These are phyloP conservation scores for Acacia confusa DNA, from an alignment of 306 rosid species.

Conservation along the genomic window DNA sequence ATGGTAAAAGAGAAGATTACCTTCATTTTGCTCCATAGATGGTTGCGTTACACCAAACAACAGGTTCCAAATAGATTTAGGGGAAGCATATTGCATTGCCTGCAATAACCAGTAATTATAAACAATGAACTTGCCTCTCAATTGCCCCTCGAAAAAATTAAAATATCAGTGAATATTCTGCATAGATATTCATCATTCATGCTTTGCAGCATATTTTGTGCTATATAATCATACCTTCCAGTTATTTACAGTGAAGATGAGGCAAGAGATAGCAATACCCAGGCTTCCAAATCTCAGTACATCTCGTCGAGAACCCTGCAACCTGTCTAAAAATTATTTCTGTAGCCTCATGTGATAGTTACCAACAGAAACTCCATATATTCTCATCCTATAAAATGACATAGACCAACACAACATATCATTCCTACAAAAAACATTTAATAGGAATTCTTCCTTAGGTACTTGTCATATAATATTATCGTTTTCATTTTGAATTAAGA, in stretches of 20 bases:
- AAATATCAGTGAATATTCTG: conserved; percentile 10
- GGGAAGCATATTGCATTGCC: conserved; percentile 98
- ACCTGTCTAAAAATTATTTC: conserved; percentile 85
- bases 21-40: conserved; percentile 60
- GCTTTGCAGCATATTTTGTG: conserved; percentile 21
- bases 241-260: conserved; percentile 69
- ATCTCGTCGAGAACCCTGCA: conserved; percentile 93
- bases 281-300: conserved; percentile 88
- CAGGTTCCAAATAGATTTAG: conserved; percentile 83
- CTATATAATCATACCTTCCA: conserved; percentile 70
- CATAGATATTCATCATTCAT: background rate
- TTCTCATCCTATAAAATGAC: conserved; percentile 24
- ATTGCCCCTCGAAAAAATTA: background rate
- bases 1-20: conserved; percentile 36
- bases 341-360: conserved; percentile 51
- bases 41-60: conserved; percentile 75
- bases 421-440: conserved; percentile 13
- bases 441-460: conserved; percentile 15
- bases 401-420: conserved; percentile 18
- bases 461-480: conserved; percentile 7
- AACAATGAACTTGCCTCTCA: conserved; percentile 16
- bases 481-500: background rate
- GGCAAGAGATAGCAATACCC: conserved; percentile 85
- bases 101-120: conserved; percentile 34
- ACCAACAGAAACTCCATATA: conserved; percentile 28